A percentile compares a stretch with the other conserved stretches of the same genome.
These are phyloP conservation scores for Pestalotiopsis sp. DNA, from an alignment of 2,329 filamentous ascomycete species.

Conservation along the genomic window DNA sequence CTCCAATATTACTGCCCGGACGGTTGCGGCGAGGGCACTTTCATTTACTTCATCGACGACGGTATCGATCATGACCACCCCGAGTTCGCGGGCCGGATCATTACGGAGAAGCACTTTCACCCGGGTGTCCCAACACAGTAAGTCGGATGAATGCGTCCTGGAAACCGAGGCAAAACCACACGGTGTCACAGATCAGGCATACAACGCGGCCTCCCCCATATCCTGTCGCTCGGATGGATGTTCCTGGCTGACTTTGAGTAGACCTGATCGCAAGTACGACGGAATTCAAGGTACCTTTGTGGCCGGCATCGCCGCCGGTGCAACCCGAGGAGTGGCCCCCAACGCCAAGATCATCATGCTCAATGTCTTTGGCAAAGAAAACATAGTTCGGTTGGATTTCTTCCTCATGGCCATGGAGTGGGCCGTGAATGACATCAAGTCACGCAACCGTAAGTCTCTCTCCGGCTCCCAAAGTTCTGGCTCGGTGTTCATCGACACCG, in stretches of 20 bases:
- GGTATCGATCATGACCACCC: slow-evolving; percentile 45
- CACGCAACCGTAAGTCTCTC: slow-evolving; percentile 6
- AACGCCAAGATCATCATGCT: slow-evolving; percentile 40
- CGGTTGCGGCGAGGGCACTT: slow-evolving; percentile 38
- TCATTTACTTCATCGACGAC: slow-evolving; percentile 52
- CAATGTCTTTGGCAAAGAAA: slow-evolving; percentile 41
- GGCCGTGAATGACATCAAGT: slow-evolving; percentile 14
- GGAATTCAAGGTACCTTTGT: slow-evolving; percentile 44
- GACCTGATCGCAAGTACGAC: slow-evolving; percentile 24
- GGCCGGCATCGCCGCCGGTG: slow-evolving; percentile 40
- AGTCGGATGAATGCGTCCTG: not conserved
- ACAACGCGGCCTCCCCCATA: not conserved
- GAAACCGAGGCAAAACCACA: not conserved
- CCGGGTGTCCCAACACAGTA: not conserved
- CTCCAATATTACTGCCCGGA: slow-evolving; percentile 7
- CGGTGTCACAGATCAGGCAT: not conserved
- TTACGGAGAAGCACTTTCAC: slow-evolving; percentile 1
- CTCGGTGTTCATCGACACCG: not conserved
- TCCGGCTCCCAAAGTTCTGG: too few relatives aligned
- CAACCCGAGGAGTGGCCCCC: slow-evolving; percentile 41
- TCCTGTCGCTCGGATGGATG: not conserved
- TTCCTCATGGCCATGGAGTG: slow-evolving; percentile 33
- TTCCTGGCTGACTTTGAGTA: not conserved
- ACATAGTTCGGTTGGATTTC: not conserved
- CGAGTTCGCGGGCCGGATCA: slow-evolving; percentile 37